Evolutionary conservation across 2,329 filamentous ascomycete species (phyloP).

Genomic region (Setomelanomma holmii): DNA sequence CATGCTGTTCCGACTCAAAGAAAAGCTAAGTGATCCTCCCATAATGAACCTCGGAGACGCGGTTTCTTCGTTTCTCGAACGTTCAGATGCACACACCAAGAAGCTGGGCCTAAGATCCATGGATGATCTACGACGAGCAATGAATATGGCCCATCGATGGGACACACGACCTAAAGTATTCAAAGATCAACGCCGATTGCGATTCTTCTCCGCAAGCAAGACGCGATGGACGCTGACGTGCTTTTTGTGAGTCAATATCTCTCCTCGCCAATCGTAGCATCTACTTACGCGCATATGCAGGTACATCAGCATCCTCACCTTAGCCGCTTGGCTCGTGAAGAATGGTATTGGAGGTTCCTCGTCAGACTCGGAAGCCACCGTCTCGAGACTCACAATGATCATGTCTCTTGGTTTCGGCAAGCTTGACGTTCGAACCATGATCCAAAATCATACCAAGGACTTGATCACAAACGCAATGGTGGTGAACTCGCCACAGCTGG

Average conservation of each 20-base stretch:
- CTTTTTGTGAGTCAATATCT: not conserved
- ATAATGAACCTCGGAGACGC: constrained; percentile 29
- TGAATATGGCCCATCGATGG: not conserved
- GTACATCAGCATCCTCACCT: not conserved
- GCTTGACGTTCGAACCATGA: not conserved
- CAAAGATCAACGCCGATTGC: not conserved
- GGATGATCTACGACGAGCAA: not conserved
- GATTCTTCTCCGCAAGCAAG: constrained; percentile 1
- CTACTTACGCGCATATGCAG: not conserved
- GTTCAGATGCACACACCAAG: constrained; percentile 18
- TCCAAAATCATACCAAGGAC: not conserved
- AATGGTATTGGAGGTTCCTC: no score
- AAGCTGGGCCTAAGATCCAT: not conserved
- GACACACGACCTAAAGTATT: not conserved
- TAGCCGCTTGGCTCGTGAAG: not conserved
- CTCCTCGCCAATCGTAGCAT: not conserved
- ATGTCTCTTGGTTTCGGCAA: not conserved
- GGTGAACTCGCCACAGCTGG: constrained; percentile 56
- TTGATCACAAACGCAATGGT: constrained; percentile 38
- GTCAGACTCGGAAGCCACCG: not conserved
- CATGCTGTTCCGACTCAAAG: not conserved
- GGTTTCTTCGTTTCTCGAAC: constrained; percentile 25
- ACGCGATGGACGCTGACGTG: not conserved
- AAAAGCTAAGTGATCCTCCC: not conserved
- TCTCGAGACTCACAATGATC: not conserved